Evolutionary conservation across 1,284 basidiomycete species (phyloP).

Genomic region (Schizophyllum amplum): DNA sequence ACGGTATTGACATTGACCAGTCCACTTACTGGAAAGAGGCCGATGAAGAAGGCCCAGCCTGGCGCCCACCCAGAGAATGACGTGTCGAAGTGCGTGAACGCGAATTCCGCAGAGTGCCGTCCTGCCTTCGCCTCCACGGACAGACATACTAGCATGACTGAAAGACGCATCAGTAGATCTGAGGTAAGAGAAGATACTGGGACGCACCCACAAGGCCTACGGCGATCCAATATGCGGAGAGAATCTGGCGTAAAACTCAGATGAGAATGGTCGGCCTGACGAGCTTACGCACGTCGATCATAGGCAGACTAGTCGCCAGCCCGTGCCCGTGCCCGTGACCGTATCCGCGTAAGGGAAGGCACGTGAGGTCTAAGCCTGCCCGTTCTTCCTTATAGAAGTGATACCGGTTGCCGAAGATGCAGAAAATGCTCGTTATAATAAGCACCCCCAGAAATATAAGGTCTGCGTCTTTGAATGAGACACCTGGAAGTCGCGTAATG

Average conservation of each 20-base stretch:
- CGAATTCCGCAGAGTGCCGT: constrained; percentile 37
- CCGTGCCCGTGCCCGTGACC: too few relatives aligned
- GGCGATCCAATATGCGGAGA: constrained; percentile 45
- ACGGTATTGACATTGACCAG: not conserved
- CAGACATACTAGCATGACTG: constrained; percentile 39
- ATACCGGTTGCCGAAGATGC: constrained; percentile 38
- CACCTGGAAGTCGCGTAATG: not conserved
- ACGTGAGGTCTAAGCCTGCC: too few relatives aligned
- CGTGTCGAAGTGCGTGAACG: constrained; percentile 39
- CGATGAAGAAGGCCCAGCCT: constrained; percentile 53
- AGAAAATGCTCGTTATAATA: constrained; percentile 31
- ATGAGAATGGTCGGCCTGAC: not conserved
- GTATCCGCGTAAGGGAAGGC: too few relatives aligned
- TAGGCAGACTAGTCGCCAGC: too few relatives aligned
- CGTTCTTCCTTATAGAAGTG: too few relatives aligned
- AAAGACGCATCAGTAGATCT: not conserved
- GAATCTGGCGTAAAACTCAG: constrained; percentile 24
- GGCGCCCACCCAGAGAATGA: constrained; percentile 46
- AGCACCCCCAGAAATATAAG: constrained; percentile 43
- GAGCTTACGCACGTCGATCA: constrained; percentile 35
- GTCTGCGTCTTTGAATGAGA: constrained; percentile 24
- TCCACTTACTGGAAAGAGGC: constrained; percentile 37
- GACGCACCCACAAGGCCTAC: constrained; percentile 39
- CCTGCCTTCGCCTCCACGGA: constrained; percentile 42
- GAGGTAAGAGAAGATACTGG: not conserved